Base-by-base conservation (phyloP, 495 filamentous ascomycete species). In the Penicillium paxilli region DNA sequence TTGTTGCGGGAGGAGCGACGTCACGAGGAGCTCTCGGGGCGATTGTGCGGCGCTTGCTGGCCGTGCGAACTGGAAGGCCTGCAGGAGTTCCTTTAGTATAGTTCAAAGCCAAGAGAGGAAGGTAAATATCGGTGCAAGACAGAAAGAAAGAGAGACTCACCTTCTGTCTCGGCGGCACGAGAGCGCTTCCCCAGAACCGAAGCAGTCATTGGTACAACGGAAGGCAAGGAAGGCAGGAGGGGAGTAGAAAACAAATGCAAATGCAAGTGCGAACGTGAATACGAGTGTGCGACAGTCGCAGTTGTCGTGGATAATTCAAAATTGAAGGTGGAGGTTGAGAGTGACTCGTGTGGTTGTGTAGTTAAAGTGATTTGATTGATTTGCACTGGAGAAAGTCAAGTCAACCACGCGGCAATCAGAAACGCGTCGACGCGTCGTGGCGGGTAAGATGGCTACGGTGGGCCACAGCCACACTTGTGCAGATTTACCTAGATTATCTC, bases 181-280 rank as follows among this genome's bases (percentile, higher is more conserved):
- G 68, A 80, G 81, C 90, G 84, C 83, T 95, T 66, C 49, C 72
- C 72, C 33, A 70, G 58, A 46, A 86, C 79, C 49, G 82, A 78
- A 57, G 79, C 75, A 59, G 81, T 77, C 87, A 90, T 91, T 28
- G 60, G 68, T 17, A 38, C 11, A 38, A 38, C 11, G 9, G 44
- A 41, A 23, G 20, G 3, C 24, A 40, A 46, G 33, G 25, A 44
- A 30, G 33, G 50, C 47, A 57, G 32, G 42, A 57, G 52, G 41
- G 28, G n/a, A 44, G 38, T 28, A 21, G 48, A 41, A 19, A 26
- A n/a, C 14, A 41, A 12, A 28, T 41, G 58, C 47, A 42, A n/a
- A 42, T 42, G 40, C 40, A 42, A 42, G 40, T 42, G 17, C 17
- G 5, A 42, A 11, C 11, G 38, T 12, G 6, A 23, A 21, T 3